Conservation (phyloP, 192 early-diverging fungal genomes). For the Gigaspora rosea region DNA sequence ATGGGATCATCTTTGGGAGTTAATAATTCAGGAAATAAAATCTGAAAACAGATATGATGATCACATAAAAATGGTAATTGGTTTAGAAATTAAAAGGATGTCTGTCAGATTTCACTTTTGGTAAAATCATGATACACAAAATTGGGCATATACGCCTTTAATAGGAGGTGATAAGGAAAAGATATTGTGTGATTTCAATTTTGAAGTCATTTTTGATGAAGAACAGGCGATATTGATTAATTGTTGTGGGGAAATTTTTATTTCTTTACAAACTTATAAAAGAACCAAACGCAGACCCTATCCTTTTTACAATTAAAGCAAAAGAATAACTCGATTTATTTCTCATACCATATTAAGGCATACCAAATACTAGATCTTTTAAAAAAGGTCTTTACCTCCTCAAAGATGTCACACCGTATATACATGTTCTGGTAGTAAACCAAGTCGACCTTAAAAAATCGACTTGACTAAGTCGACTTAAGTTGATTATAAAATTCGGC, state of each 20-base stretch:
- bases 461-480: no score
- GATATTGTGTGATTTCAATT: neutral
- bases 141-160: neutral
- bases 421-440: neutral
- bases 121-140: neutral
- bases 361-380: neutral
- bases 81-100: neutral
- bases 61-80: neutral
- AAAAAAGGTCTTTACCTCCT: neutral
- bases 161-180: neutral
- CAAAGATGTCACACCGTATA: neutral
- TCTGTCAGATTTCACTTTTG: neutral
- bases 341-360: neutral
- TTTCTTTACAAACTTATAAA: neutral
- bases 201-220: neutral
- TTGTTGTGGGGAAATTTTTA: neutral
- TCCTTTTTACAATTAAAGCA: neutral
- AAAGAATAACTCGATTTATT: constrained; percentile 2
- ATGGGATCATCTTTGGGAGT: neutral
- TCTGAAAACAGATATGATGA: neutral
- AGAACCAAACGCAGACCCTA: neutral
- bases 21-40: constrained; percentile 1
- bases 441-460: no score
- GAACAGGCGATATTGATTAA: neutral
- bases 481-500: no score